These are phyloP conservation scores for Eucalyptus tenuipes DNA, from an alignment of 345 rosid genomes.

Conservation along the genomic window DNA sequence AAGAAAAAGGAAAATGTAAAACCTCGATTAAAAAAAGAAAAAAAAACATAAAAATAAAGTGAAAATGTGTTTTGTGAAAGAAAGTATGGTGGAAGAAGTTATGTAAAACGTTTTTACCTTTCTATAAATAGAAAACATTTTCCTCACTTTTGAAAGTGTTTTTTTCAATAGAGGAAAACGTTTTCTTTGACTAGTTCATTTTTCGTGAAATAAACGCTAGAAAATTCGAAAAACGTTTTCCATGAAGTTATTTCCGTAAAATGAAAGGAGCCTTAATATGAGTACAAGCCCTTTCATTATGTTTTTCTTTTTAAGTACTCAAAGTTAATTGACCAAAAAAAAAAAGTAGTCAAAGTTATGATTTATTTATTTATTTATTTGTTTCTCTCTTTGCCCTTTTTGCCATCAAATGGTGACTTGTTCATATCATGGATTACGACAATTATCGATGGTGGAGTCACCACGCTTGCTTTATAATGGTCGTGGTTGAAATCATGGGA, in stretches of 20 bases:
- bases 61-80: too few species aligned
- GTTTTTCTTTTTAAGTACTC: neutral
- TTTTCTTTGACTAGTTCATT: too few species aligned
- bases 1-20: too few species aligned
- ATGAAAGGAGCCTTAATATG: too few species aligned
- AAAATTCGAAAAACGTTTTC: too few species aligned
- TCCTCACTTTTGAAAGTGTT: too few species aligned
- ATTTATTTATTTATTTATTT: neutral
- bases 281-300: too few species aligned
- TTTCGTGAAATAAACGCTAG: rapidly evolving
- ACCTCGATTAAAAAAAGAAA: rapidly evolving
- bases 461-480: neutral
- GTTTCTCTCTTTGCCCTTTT: neutral
- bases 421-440: neutral
- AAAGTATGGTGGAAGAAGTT: too few species aligned
- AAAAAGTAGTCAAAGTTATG: neutral
- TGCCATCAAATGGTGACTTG: neutral
- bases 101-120: too few species aligned
- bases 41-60: too few species aligned
- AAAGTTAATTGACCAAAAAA: too few species aligned
- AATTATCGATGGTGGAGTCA: neutral
- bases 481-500: neutral
- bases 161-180: rapidly evolving
- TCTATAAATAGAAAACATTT: too few species aligned
- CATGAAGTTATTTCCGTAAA: rapidly evolving